Evolutionary conservation across 2,329 filamentous ascomycete genomes (phyloP).

Genomic region (Fusarium circinatum): DNA sequence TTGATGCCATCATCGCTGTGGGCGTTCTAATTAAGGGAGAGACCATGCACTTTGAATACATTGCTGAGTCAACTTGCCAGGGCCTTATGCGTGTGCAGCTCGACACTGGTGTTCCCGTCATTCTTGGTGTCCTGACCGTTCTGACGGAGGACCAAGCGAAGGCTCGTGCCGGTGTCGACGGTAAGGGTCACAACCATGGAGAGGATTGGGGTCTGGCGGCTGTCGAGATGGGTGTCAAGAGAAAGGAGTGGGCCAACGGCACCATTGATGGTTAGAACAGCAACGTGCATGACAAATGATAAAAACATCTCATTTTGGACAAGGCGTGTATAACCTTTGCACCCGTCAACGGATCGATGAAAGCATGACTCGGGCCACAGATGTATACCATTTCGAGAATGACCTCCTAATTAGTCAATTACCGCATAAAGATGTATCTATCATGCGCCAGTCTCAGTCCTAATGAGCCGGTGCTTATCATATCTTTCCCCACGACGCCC

Average conservation of each 20-base stretch:
- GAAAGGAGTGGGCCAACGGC: slow-evolving; percentile 83
- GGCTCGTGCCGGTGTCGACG: slow-evolving; percentile 80
- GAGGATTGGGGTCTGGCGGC: slow-evolving; percentile 96
- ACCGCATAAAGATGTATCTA: slow-evolving; percentile 46
- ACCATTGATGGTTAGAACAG: slow-evolving; percentile 58
- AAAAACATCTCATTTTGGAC: not conserved
- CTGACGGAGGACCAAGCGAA: slow-evolving; percentile 88
- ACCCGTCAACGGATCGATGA: not conserved
- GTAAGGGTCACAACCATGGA: slow-evolving; percentile 85
- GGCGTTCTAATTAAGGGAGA: slow-evolving; percentile 98
- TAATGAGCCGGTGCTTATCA: slow-evolving; percentile 39
- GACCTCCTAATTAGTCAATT: slow-evolving; percentile 46
- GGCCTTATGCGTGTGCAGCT: slow-evolving; percentile 95
- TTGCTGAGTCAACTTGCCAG: slow-evolving; percentile 88
- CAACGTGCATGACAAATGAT: slow-evolving; percentile 15
- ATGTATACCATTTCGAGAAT: slow-evolving; percentile 5
- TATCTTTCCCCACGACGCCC: slow-evolving; percentile 45
- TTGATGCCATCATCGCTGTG: slow-evolving; percentile 94
- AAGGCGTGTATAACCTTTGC: not conserved
- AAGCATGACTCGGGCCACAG: slow-evolving; percentile 8
- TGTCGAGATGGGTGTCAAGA: slow-evolving; percentile 92
- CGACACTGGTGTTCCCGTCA: slow-evolving; percentile 86
- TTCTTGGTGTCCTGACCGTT: slow-evolving; percentile 92
- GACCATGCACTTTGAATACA: slow-evolving; percentile 99
- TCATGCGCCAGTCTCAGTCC: slow-evolving; percentile 44